Conservation (phyloP, 192 early-diverging fungal genomes). For the Haplosporangium gracile region DNA sequence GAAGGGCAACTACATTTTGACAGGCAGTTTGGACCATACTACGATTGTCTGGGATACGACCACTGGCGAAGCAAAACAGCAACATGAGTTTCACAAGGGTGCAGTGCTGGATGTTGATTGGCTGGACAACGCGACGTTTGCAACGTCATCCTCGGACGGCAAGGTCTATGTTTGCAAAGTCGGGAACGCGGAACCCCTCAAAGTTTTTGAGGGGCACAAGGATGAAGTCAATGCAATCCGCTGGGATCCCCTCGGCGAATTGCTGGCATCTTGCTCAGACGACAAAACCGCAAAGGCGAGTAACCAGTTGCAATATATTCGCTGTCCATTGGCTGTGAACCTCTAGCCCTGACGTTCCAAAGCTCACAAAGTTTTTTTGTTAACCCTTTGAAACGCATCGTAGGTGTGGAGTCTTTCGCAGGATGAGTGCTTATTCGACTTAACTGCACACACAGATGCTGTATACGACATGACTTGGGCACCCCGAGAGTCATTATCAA, state of each 20-base stretch:
- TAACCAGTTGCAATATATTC: neutral
- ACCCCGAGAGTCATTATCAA: conserved; percentile 64
- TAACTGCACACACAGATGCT: conserved; percentile 79
- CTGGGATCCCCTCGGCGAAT: conserved; percentile 78
- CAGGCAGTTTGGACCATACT: conserved; percentile 82
- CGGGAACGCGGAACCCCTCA: conserved; percentile 75
- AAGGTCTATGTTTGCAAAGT: conserved; percentile 86
- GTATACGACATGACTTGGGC: conserved; percentile 89
- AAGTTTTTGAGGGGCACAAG: conserved; percentile 82
- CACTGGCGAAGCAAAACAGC: conserved; percentile 79
- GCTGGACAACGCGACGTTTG: conserved; percentile 93
- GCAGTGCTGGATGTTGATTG: conserved; percentile 92
- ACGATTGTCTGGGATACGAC: conserved; percentile 89
- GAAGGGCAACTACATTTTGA: conserved; percentile 79
- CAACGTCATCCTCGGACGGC: conserved; percentile 87
- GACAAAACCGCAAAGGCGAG: conserved; percentile 79
- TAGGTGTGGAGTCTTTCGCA: conserved; percentile 76
- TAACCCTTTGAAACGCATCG: neutral
- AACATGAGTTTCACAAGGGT: conserved; percentile 69
- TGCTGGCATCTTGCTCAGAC: conserved; percentile 84
- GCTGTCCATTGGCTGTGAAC: neutral
- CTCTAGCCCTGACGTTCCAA: neutral
- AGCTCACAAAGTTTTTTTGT: neutral
- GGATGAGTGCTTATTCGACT: conserved; percentile 67
- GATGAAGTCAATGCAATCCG: conserved; percentile 83